Percentiles rank a stretch among this genome's conserved stretches.
Evolutionary conservation across 2,329 filamentous ascomycete genomes (phyloP).

Genomic region (Cryphonectria parasitica): DNA sequence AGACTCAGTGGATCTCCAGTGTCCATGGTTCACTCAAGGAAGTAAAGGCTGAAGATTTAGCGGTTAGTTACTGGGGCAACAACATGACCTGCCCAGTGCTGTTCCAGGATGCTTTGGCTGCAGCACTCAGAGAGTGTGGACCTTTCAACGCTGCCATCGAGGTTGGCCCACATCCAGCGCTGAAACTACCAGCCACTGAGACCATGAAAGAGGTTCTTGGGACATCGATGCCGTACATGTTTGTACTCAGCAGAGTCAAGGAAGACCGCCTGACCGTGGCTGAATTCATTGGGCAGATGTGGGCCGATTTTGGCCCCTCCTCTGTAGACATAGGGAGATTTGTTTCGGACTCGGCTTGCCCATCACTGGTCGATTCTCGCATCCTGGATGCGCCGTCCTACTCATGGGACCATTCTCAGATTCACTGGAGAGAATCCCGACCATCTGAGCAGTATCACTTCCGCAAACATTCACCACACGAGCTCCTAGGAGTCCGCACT

Average conservation of each 20-base stretch:
- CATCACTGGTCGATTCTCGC: conserved; percentile 29
- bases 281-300: conserved; percentile 41
- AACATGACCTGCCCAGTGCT: conserved; percentile 50
- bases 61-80: conserved; percentile 46
- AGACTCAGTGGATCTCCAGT: conserved; percentile 45
- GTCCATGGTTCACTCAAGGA: conserved; percentile 37
- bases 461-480: conserved; percentile 40
- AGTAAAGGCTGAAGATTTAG: conserved; percentile 29
- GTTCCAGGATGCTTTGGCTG: conserved; percentile 46
- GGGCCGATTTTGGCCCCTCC: conserved; percentile 37
- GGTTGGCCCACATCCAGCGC: conserved; percentile 49
- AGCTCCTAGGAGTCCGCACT: conserved; percentile 44
- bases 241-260: conserved; percentile 38
- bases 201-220: conserved; percentile 36
- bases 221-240: conserved; percentile 37
- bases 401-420: conserved; percentile 51
- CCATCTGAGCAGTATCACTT: conserved; percentile 45
- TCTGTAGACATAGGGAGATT: conserved; percentile 33
- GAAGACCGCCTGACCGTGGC: conserved; percentile 39
- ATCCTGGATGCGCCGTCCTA: conserved; percentile 46
- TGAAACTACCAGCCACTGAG: conserved; percentile 45
- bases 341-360: conserved; percentile 33
- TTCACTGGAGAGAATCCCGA: conserved; percentile 49
- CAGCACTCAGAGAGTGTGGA: conserved; percentile 32
- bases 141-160: conserved; percentile 46